Percentiles rank a stretch among this genome's conserved stretches.
Conservation (phyloP, 73 alveolate genomes). For the Diophrys sp. region DNA sequence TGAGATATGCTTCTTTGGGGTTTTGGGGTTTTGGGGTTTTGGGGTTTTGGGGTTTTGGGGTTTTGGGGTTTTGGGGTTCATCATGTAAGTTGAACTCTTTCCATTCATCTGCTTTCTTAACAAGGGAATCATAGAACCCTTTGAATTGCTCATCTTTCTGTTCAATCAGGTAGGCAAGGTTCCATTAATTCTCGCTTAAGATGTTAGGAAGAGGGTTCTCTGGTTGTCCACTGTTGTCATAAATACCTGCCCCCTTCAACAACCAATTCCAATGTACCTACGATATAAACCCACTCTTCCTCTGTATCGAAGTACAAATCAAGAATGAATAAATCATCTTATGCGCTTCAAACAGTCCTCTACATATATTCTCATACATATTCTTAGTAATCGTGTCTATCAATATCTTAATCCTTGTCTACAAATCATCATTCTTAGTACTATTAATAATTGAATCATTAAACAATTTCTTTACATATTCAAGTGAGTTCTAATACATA, state of each 20-base stretch:
- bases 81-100: slow-evolving; percentile 49
- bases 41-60: too few species aligned
- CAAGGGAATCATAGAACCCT: slow-evolving; percentile 70
- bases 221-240: slow-evolving; percentile 88
- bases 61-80: slow-evolving; percentile 18
- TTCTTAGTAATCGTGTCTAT: slow-evolving; percentile 83
- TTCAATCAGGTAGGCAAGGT: slow-evolving; percentile 80
- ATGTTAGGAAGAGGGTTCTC: slow-evolving; percentile 75
- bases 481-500: slow-evolving; percentile 98
- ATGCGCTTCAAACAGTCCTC: slow-evolving; percentile 99
- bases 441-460: too few species aligned
- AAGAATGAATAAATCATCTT: slow-evolving; percentile 95
- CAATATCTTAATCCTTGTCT: slow-evolving; percentile 88
- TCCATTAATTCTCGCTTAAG: slow-evolving; percentile 90
- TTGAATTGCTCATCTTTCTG: slow-evolving; percentile 57
- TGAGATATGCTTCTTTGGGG: too few species aligned
- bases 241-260: slow-evolving; percentile 94
- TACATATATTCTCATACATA: slow-evolving; percentile 92
- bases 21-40: too few species aligned
- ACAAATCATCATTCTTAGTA: too few species aligned
- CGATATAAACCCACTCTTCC: too few species aligned
- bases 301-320: too few species aligned
- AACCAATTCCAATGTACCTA: slow-evolving; percentile 52
- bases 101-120: slow-evolving; percentile 71
- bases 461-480: slow-evolving; percentile 94